Conservation (phyloP, 768 basidiomycete species). For the Boletus coccyginus region DNA sequence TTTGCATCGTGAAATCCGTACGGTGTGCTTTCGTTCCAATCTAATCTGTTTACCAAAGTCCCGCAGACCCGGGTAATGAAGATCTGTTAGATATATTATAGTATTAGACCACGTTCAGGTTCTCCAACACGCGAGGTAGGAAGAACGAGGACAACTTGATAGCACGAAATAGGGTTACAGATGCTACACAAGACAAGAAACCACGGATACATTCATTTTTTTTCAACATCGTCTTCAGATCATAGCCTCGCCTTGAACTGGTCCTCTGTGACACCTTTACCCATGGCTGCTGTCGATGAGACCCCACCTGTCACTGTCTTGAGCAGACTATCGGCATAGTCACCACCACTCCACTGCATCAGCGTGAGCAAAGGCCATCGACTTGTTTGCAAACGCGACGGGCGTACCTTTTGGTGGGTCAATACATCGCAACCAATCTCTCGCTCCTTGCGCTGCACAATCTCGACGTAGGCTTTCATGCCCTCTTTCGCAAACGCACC, state of each 20-base stretch:
- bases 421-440: conserved; percentile 95
- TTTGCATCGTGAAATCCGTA: conserved; percentile 20
- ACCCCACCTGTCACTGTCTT: conserved; percentile 98
- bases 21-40: background rate
- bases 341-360: conserved; percentile 87
- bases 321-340: conserved; percentile 86
- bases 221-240: conserved; percentile 4
- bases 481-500: conserved; percentile 86
- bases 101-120: background rate
- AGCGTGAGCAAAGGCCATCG: conserved; percentile 15
- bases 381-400: background rate
- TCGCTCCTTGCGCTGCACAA: conserved; percentile 89
- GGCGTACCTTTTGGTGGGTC: conserved; percentile 88
- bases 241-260: conserved; percentile 65
- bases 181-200: conserved; percentile 6
- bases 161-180: background rate
- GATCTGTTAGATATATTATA: conserved; percentile 4
- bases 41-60: background rate
- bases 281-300: conserved; percentile 99
- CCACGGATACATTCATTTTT: background rate
- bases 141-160: too few relatives aligned
- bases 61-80: background rate
- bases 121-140: background rate
- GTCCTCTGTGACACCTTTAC: conserved; percentile 88
- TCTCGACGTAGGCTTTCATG: conserved; percentile 98